Evolutionary conservation across 495 filamentous ascomycete genomes (phyloP).

Genomic region (Penicillium alfredii): DNA sequence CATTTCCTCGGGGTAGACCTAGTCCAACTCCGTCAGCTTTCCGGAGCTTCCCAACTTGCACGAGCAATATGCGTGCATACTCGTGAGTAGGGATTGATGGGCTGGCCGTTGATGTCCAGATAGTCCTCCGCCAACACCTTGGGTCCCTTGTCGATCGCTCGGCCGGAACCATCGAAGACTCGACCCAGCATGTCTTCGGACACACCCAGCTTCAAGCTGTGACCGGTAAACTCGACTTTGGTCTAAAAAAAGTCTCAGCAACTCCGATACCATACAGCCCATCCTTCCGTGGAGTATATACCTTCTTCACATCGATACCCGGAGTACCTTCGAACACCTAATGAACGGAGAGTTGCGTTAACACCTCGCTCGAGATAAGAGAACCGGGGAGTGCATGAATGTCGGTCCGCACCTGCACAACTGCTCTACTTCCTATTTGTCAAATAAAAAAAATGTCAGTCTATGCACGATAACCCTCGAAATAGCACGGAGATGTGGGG

Average conservation of each 20-base stretch:
- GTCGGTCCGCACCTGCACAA: conserved; percentile 66
- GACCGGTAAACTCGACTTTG: conserved; percentile 92
- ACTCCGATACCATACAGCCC: background rate
- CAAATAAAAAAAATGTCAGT: conserved; percentile 1
- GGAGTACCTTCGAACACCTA: conserved; percentile 97
- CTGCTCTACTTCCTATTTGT: conserved; percentile 70
- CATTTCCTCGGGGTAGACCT: conserved; percentile 99
- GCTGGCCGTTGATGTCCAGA: conserved; percentile 97
- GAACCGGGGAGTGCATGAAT: conserved; percentile 2
- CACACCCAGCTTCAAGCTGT: conserved; percentile 96
- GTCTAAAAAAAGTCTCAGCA: conserved; percentile 50
- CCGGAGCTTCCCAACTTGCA: background rate
- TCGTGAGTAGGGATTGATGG: conserved; percentile 97
- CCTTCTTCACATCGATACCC: conserved; percentile 98
- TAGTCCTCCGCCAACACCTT: conserved; percentile 98
- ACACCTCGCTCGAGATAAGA: conserved; percentile 10
- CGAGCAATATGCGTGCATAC: conserved; percentile 42
- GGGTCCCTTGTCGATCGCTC: conserved; percentile 96
- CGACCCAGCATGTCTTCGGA: conserved; percentile 99
- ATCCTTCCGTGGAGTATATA: conserved; percentile 27
- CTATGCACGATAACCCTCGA: background rate
- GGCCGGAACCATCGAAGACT: conserved; percentile 96
- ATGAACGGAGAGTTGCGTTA: conserved; percentile 17
- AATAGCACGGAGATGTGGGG: background rate
- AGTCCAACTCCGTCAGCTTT: conserved; percentile 14